phyloP scores from a whole-genome alignment of 257 asterid genomes.

The Solanum chmielewskii region DNA sequence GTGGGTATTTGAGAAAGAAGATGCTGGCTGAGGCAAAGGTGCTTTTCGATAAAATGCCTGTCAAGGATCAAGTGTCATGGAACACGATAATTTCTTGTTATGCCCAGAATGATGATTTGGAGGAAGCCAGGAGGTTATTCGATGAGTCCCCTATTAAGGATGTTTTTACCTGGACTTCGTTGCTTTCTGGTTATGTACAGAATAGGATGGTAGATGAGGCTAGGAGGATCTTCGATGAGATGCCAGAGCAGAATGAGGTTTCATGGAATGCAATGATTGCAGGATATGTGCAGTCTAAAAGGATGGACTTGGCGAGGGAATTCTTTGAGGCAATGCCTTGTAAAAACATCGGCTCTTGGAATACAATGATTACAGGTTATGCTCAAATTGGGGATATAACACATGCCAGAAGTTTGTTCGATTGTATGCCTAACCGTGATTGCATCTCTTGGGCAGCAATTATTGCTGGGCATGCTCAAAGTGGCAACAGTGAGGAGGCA shows the following conservation, averaged over 20 bases:
- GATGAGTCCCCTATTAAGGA: conserved; percentile 55
- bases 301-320: conserved; percentile 61
- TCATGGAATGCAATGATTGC: conserved; percentile 95
- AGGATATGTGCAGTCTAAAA: conserved; percentile 68
- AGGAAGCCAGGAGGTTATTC: conserved; percentile 60
- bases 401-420: conserved; percentile 55
- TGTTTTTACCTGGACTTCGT: conserved; percentile 85
- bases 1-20: conserved; percentile 78
- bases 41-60: conserved; percentile 64
- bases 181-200: conserved; percentile 83
- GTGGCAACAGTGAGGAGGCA: conserved; percentile 58
- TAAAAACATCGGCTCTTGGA: conserved; percentile 78
- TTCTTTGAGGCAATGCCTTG: conserved; percentile 75
- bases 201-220: conserved; percentile 72
- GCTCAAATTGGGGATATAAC: conserved; percentile 57
- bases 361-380: conserved; percentile 83
- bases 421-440: conserved; percentile 64
- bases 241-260: conserved; percentile 77
- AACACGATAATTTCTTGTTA: conserved; percentile 76
- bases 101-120: conserved; percentile 62
- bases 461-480: conserved; percentile 72
- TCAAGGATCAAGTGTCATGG: conserved; percentile 74
- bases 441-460: conserved; percentile 97
- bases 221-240: conserved; percentile 48
- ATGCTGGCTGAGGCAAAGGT: conserved; percentile 58